These are phyloP conservation scores for Macrolepiota fuliginosa DNA, from an alignment of 768 basidiomycete genomes.

Conservation along the genomic window DNA sequence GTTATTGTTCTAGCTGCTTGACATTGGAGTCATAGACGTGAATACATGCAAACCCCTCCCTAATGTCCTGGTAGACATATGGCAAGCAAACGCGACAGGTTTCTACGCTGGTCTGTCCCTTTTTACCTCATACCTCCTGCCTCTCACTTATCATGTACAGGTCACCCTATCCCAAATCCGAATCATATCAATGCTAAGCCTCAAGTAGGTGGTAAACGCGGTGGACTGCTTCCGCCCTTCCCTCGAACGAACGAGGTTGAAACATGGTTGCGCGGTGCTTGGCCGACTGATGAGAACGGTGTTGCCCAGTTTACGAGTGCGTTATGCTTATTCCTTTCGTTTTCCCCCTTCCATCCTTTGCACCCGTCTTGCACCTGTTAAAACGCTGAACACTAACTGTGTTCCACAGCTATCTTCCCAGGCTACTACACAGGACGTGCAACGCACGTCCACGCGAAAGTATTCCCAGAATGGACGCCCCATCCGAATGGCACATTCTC, in stretches of 20 bases:
- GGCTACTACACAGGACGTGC: slow-evolving; percentile 58
- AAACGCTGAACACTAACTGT: neutral
- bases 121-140: neutral
- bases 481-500: slow-evolving; percentile 44
- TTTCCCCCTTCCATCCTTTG: neutral
- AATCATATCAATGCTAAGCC: slow-evolving; percentile 43
- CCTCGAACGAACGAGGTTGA: slow-evolving; percentile 42
- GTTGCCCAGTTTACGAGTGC: slow-evolving; percentile 53
- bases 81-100: slow-evolving; percentile 58
- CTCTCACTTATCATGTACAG: slow-evolving; percentile 18
- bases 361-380: neutral
- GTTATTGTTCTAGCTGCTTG: slow-evolving; percentile 34
- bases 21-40: slow-evolving; percentile 58
- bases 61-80: slow-evolving; percentile 57
- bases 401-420: slow-evolving; percentile 44
- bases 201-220: slow-evolving; percentile 42
- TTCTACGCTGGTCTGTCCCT: slow-evolving; percentile 42
- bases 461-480: slow-evolving; percentile 46
- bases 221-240: slow-evolving; percentile 40
- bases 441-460: slow-evolving; percentile 53
- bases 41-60: slow-evolving; percentile 54
- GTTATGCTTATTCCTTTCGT: slow-evolving; percentile 14
- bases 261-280: slow-evolving; percentile 51
- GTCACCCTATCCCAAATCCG: slow-evolving; percentile 45
- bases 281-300: slow-evolving; percentile 51